phyloP scores from a whole-genome alignment of 2,329 filamentous ascomycete genomes.

The Emydomyces testavorans region DNA sequence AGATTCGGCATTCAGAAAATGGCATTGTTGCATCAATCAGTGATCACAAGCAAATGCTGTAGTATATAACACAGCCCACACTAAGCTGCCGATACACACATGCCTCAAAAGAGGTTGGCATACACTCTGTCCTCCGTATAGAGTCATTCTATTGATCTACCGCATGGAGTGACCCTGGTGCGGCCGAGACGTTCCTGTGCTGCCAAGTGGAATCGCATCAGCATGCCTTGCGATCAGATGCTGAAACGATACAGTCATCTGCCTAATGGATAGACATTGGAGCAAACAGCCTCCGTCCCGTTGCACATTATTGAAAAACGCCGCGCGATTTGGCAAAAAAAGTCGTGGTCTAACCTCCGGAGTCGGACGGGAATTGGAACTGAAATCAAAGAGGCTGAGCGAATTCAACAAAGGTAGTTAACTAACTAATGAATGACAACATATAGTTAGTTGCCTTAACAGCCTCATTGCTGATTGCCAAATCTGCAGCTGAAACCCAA shows the following conservation, averaged over 20 bases:
- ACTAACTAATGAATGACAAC: background rate
- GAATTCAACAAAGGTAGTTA: too few species aligned
- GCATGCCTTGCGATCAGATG: background rate
- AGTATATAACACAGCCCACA: background rate
- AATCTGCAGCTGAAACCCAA: background rate
- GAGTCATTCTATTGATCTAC: background rate
- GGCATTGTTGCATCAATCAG: too few species aligned
- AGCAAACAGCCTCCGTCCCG: background rate
- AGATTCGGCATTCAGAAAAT: too few species aligned
- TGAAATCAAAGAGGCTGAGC: too few species aligned
- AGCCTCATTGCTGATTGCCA: background rate
- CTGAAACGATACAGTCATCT: too few species aligned
- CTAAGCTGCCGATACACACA: background rate
- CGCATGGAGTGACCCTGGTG: too few species aligned
- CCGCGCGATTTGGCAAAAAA: background rate
- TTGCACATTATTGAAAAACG: background rate
- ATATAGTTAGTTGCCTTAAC: background rate
- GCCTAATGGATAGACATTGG: background rate
- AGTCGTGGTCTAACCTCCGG: background rate
- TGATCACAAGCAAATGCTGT: too few species aligned
- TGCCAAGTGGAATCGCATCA: background rate
- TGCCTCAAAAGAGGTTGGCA: too few species aligned
- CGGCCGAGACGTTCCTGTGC: background rate
- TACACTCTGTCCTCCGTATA: background rate
- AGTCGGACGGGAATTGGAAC: background rate